These are phyloP conservation scores for Pseudogymnoascus sp. DNA, from an alignment of 2,329 filamentous ascomycete genomes.

Conservation along the genomic window DNA sequence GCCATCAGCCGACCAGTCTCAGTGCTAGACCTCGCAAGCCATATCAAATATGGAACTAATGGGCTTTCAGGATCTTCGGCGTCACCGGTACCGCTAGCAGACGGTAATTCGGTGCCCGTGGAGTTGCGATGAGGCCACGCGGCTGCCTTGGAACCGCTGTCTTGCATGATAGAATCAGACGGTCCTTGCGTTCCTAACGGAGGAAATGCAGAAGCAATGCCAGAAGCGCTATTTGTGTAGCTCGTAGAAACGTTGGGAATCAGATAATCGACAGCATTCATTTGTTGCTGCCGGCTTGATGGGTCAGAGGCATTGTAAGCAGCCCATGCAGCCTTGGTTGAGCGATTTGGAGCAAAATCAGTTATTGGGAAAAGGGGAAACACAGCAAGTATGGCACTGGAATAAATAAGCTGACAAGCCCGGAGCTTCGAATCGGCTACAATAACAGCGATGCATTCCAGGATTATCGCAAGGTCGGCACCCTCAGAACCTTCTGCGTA, in stretches of 20 bases:
- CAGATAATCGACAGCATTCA: constrained; percentile 56
- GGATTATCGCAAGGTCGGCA: constrained; percentile 56
- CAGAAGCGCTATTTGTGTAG: constrained; percentile 37
- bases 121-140: constrained; percentile 16
- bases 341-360: constrained; percentile 41
- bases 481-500: constrained; percentile 45
- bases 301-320: constrained; percentile 45
- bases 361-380: constrained; percentile 47
- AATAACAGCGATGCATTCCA: constrained; percentile 70
- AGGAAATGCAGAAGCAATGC: constrained; percentile 16
- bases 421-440: constrained; percentile 72
- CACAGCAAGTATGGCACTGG: constrained; percentile 59
- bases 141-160: constrained; percentile 16
- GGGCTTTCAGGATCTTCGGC: constrained; percentile 58
- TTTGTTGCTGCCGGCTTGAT: constrained; percentile 24
- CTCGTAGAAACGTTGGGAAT: constrained; percentile 37
- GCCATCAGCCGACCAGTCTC: constrained; percentile 59
- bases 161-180: constrained; percentile 8
- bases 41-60: constrained; percentile 65
- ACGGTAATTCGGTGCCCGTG: neutral
- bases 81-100: constrained; percentile 26
- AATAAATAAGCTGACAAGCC: constrained; percentile 61
- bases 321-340: constrained; percentile 42
- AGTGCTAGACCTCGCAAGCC: constrained; percentile 47
- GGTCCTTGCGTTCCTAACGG: neutral